phyloP scores from a whole-genome alignment of 805 yeast genomes.

The Blastobotrys mokoenaii region DNA sequence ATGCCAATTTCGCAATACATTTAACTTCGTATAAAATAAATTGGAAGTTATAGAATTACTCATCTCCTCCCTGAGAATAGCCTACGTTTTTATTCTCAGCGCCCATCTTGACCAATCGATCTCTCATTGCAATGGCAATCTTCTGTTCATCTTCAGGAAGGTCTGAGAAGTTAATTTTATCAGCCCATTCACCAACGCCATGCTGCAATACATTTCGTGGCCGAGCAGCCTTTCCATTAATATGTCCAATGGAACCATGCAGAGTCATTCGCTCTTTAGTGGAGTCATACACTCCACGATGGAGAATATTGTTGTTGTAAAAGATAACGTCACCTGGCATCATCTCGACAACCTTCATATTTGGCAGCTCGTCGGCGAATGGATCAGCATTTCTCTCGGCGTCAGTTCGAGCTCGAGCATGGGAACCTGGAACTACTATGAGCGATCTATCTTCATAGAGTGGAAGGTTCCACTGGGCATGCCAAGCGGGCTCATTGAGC shows the following conservation, averaged over 20 bases:
- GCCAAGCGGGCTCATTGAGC: slow-evolving; percentile 36
- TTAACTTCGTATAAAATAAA: too few relatives aligned
- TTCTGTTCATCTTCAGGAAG: neutral
- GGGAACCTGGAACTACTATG: slow-evolving; percentile 42
- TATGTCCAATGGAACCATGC: slow-evolving; percentile 45
- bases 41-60: too few relatives aligned
- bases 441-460: slow-evolving; percentile 39
- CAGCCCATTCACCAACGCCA: slow-evolving; percentile 40
- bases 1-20: too few relatives aligned
- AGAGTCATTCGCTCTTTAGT: slow-evolving; percentile 35
- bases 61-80: slow-evolving; percentile 3
- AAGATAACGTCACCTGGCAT: slow-evolving; percentile 44
- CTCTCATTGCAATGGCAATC: slow-evolving; percentile 2
- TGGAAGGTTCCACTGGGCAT: slow-evolving; percentile 45
- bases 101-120: slow-evolving; percentile 4
- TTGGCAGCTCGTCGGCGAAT: slow-evolving; percentile 10
- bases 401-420: slow-evolving; percentile 36
- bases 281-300: slow-evolving; percentile 38
- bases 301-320: slow-evolving; percentile 43
- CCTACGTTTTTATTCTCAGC: slow-evolving; percentile 3
- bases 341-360: slow-evolving; percentile 36
- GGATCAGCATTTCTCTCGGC: slow-evolving; percentile 35
- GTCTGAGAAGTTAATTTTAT: neutral
- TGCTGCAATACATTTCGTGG: slow-evolving; percentile 47
- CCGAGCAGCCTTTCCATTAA: slow-evolving; percentile 33